A percentile compares a stretch with the other conserved stretches of the same genome.
Conservation (phyloP, 768 basidiomycete species). For the Porpolomopsis calyptriformis region DNA sequence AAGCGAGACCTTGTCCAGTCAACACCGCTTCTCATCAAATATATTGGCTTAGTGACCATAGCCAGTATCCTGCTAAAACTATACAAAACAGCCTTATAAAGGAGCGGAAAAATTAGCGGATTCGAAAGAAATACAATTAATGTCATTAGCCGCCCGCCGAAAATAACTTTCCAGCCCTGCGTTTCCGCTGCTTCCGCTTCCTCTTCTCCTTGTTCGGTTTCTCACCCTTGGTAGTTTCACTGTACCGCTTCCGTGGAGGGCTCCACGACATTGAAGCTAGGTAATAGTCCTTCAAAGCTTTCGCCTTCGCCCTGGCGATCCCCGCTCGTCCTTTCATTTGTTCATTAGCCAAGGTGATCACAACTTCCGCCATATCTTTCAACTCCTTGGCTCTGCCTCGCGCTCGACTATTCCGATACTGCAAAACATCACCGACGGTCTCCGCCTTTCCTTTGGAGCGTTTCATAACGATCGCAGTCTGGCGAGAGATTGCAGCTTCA, state of each 20-base stretch:
- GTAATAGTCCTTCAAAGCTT: constrained; percentile 25
- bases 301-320: constrained; percentile 33
- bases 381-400: constrained; percentile 43
- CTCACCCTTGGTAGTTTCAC: background rate
- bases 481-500: constrained; percentile 37
- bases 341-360: constrained; percentile 34
- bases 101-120: background rate
- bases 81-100: too few relatives aligned
- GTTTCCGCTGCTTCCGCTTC: too few relatives aligned
- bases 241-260: background rate
- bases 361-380: constrained; percentile 36
- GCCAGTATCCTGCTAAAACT: background rate
- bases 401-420: constrained; percentile 42
- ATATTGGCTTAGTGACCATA: too few relatives aligned
- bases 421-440: constrained; percentile 34
- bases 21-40: too few relatives aligned
- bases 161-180: background rate
- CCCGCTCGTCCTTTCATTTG: constrained; percentile 31
- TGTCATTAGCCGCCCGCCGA: background rate
- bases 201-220: background rate
- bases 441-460: constrained; percentile 40
- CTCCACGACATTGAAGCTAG: background rate
- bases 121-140: background rate
- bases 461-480: constrained; percentile 35
- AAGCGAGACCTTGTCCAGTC: too few relatives aligned